Evolutionary conservation across 1,284 basidiomycete genomes (phyloP).

Genomic region (Apiotrichum porosum): DNA sequence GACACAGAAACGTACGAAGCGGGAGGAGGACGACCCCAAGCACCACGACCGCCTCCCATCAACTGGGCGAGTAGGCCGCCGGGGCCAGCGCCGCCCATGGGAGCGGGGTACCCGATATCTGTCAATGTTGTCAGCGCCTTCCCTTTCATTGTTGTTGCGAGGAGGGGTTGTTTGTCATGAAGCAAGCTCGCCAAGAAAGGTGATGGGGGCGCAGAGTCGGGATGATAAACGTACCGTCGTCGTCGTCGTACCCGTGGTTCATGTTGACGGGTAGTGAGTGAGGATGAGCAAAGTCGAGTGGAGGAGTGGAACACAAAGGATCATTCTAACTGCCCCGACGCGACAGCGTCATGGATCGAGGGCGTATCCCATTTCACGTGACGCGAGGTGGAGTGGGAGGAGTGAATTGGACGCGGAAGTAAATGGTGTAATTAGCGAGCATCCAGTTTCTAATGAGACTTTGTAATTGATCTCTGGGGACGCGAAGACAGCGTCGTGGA

Average conservation of each 20-base stretch:
- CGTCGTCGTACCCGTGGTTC: conserved; percentile 48
- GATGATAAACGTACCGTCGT: conserved; percentile 27
- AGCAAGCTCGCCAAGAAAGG: background rate
- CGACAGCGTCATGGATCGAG: background rate
- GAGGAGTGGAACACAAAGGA: background rate
- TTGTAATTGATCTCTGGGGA: background rate
- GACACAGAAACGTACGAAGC: conserved; percentile 19
- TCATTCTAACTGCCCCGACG: background rate
- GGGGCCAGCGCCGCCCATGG: conserved; percentile 18
- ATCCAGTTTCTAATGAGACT: too few relatives aligned
- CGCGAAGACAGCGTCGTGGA: too few relatives aligned
- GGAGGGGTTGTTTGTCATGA: too few relatives aligned
- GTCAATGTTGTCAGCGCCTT: background rate
- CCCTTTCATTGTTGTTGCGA: too few relatives aligned
- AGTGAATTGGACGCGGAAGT: too few relatives aligned
- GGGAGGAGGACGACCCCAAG: conserved; percentile 14
- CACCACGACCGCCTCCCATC: conserved; percentile 22
- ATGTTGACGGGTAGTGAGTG: conserved; percentile 18
- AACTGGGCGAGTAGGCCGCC: conserved; percentile 29
- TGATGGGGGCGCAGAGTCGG: too few relatives aligned
- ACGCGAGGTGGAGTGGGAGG: too few relatives aligned
- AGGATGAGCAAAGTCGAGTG: background rate
- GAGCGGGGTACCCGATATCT: conserved; percentile 21
- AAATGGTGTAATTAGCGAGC: too few relatives aligned
- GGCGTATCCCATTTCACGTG: background rate